These are phyloP conservation scores for Rhododendron ovatum DNA, from an alignment of 148 eudicot genomes.

Conservation along the genomic window DNA sequence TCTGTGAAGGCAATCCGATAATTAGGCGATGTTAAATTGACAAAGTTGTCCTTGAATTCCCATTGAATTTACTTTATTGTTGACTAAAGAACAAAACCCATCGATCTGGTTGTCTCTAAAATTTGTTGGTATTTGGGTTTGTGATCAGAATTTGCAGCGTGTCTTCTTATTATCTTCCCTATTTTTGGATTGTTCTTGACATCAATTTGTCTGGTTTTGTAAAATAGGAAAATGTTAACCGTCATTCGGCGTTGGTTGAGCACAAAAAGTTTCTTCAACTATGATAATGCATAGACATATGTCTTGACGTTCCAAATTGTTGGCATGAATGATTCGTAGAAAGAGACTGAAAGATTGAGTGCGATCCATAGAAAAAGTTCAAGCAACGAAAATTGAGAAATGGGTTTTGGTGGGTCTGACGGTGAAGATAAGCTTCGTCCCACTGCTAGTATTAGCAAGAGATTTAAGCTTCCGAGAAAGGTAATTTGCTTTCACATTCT, in stretches of 20 bases:
- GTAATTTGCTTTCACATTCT: conserved; percentile 17
- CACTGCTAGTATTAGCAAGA: conserved; percentile 20
- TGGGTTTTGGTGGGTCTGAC: conserved; percentile 32
- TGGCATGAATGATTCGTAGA: conserved; percentile 11
- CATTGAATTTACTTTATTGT: conserved; percentile 2
- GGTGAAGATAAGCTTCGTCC: conserved; percentile 26
- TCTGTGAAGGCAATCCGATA: conserved; percentile 13
- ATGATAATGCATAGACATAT: not conserved
- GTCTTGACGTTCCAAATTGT: not conserved
- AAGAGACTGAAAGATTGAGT: conserved; percentile 33
- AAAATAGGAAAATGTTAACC: not conserved
- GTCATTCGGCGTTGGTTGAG: not conserved
- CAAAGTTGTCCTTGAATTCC: not conserved
- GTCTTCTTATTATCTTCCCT: conserved; percentile 5
- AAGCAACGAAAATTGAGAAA: conserved; percentile 11
- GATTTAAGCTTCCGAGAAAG: conserved; percentile 44
- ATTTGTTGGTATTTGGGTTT: not conserved
- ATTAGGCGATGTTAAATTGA: not conserved
- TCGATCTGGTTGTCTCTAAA: conserved; percentile 23
- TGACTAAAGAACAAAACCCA: conserved; percentile 20
- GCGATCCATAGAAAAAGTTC: conserved; percentile 12
- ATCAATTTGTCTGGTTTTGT: conserved; percentile 10
- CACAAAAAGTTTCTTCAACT: not conserved
- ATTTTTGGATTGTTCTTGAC: conserved; percentile 1
- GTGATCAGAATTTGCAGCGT: conserved; percentile 6